Evolutionary conservation across 306 rosid species (phyloP).

Genomic region (Senna siamea): DNA sequence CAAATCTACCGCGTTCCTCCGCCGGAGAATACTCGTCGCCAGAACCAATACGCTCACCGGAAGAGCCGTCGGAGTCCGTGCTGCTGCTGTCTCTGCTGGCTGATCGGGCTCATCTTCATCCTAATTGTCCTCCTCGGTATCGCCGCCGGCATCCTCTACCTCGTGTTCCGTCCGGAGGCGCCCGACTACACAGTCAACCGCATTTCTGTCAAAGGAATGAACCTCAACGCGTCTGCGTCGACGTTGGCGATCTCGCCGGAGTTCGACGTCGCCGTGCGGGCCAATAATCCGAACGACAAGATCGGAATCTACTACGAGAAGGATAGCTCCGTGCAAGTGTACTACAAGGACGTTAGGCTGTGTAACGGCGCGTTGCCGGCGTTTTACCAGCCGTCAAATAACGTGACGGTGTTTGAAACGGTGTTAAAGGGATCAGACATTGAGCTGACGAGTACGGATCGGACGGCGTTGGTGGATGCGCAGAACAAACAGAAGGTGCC

Average conservation of each 20-base stretch:
- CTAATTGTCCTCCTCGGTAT: slow-evolving; percentile 46
- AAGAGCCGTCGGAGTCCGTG: slow-evolving; percentile 38
- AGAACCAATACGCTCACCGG: slow-evolving; percentile 40
- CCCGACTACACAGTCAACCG: slow-evolving; percentile 52
- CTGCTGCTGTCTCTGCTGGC: slow-evolving; percentile 52
- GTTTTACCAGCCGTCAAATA: slow-evolving; percentile 76
- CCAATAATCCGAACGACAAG: slow-evolving; percentile 59
- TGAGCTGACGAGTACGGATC: slow-evolving; percentile 34
- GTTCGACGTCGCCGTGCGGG: slow-evolving; percentile 49
- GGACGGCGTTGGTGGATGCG: slow-evolving; percentile 36
- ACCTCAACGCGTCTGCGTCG: slow-evolving; percentile 41
- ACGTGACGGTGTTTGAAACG: slow-evolving; percentile 56
- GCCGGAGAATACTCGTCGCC: slow-evolving; percentile 59
- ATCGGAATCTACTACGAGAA: slow-evolving; percentile 69
- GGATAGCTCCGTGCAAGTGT: slow-evolving; percentile 50
- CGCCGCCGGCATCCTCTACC: slow-evolving; percentile 53
- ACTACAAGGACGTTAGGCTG: slow-evolving; percentile 42
- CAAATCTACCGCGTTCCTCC: slow-evolving; percentile 76
- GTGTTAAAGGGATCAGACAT: slow-evolving; percentile 52
- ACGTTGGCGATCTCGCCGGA: slow-evolving; percentile 50
- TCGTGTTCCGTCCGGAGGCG: slow-evolving; percentile 55
- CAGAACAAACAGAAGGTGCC: slow-evolving; percentile 51
- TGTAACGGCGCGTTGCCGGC: slow-evolving; percentile 63
- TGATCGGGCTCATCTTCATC: slow-evolving; percentile 35
- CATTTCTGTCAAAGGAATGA: slow-evolving; percentile 53